Evolutionary conservation across 495 filamentous ascomycete species (phyloP).

Genomic region (Beverwykella pulmonaria): DNA sequence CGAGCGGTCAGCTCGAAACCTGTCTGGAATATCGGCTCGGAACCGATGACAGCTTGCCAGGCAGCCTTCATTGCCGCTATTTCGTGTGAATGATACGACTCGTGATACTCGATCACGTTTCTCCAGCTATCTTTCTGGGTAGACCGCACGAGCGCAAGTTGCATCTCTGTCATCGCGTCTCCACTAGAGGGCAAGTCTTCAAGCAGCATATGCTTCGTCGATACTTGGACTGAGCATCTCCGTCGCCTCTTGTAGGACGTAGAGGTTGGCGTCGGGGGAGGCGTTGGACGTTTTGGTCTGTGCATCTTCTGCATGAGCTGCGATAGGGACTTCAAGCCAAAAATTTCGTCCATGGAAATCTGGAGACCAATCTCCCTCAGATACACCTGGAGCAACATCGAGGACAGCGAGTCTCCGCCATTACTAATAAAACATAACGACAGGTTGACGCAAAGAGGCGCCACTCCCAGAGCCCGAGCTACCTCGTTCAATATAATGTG

Average conservation of each 20-base stretch:
- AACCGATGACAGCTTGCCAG: background rate
- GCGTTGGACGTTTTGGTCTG: background rate
- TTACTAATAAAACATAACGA: slow-evolving; percentile 10
- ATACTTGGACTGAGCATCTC: too few species aligned
- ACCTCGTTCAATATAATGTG: background rate
- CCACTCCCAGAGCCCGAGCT: background rate
- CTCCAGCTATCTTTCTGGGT: background rate
- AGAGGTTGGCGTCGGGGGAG: too few species aligned
- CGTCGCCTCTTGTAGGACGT: too few species aligned
- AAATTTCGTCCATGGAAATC: background rate
- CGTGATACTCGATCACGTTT: slow-evolving; percentile 14
- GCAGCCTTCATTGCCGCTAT: slow-evolving; percentile 1
- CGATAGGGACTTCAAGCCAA: background rate
- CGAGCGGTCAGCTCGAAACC: background rate
- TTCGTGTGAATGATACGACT: background rate
- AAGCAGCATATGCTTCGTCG: too few species aligned
- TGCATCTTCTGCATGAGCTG: background rate
- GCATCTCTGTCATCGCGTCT: slow-evolving; percentile 12
- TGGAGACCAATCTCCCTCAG: background rate
- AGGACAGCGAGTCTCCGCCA: slow-evolving; percentile 18
- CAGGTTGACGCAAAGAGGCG: background rate
- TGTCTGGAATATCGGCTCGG: slow-evolving; percentile 12
- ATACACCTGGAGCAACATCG: background rate
- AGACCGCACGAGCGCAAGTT: slow-evolving; percentile 3
- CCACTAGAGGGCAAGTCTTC: background rate